These are phyloP conservation scores for Quercus tomentella DNA, from an alignment of 331 rosid genomes.

Conservation along the genomic window DNA sequence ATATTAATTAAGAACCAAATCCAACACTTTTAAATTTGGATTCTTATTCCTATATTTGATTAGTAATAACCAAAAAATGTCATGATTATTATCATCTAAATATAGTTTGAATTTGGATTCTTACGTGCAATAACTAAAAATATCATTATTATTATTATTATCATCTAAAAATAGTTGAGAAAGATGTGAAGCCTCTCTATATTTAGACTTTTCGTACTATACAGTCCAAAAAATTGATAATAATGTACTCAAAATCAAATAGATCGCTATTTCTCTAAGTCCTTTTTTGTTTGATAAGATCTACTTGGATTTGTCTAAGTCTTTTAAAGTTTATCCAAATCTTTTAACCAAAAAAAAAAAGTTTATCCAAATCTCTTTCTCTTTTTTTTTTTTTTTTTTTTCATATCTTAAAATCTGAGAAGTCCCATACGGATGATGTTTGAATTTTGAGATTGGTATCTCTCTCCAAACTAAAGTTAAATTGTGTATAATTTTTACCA, in stretches of 20 bases:
- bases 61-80: neutral
- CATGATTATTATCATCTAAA: too few relatives aligned
- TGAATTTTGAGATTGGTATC: too few relatives aligned
- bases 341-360: too few relatives aligned
- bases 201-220: neutral
- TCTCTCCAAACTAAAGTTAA: too few relatives aligned
- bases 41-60: too few relatives aligned
- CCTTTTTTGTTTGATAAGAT: too few relatives aligned
- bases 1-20: neutral
- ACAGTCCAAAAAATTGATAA: neutral
- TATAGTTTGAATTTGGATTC: too few relatives aligned
- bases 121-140: too few relatives aligned
- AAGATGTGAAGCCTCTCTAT: neutral
- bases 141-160: neutral
- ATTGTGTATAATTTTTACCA: too few relatives aligned
- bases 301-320: neutral
- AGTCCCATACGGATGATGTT: too few relatives aligned
- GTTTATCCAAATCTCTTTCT: neutral
- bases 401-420: too few relatives aligned
- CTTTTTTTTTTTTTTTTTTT: neutral
- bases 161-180: too few relatives aligned
- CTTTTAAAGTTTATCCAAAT: neutral
- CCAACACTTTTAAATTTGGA: neutral
- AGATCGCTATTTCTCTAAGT: neutral
- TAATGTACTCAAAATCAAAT: neutral